Base-by-base conservation (phyloP, 1,284 basidiomycete genomes). In the Volvariella volvacea region DNA sequence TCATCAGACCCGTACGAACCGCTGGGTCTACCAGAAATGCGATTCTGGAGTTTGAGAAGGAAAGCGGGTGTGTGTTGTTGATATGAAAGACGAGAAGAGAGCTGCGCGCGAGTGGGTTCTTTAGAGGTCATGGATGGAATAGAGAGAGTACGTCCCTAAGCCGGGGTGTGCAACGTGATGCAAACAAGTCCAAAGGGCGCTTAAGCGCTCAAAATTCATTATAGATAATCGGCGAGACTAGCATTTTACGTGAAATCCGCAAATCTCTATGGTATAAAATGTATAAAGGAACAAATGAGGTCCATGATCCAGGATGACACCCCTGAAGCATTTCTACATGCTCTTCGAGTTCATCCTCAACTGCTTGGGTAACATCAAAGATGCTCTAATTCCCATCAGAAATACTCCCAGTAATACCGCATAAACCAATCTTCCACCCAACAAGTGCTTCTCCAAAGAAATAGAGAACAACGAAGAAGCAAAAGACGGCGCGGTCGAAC, bases 61-160 rank as follows among this genome's bases (percentile, higher is more conserved):
- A 85, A 85, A 0, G 69, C 62, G 1, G 82, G 83, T 0, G 70
- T 74, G 17, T 66, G 63, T 49, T 68, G 62, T 46, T 68, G 66
- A 55, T 84, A 85, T 7, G 76, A 61, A 22, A 85, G 68, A 36
- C 75, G 70, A 3, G 81, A 78, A 10, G 81, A 84, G 39, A 85
- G 66, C 50, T 85, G 83, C 25, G 74, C 68, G 34, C 73, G 67
- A n/a, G 74, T 82, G n/a, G 73, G 81, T 55, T 83, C 81, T 58
- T 70, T 78, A n/a, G 78, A 65, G 22, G 73, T 62, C 75, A 78
- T 80, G 12, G 25, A 28, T 28, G 12, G 12, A 6, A 28, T 28
- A 28, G 25, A 28, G 25, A 28, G n/a, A n/a, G n/a, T n/a, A n/a
- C n/a, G n/a, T n/a, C n/a, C n/a, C n/a, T n/a, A n/a, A n/a, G n/a